Conservation (phyloP, 768 basidiomycete genomes). For the Lyophyllum semitale region DNA sequence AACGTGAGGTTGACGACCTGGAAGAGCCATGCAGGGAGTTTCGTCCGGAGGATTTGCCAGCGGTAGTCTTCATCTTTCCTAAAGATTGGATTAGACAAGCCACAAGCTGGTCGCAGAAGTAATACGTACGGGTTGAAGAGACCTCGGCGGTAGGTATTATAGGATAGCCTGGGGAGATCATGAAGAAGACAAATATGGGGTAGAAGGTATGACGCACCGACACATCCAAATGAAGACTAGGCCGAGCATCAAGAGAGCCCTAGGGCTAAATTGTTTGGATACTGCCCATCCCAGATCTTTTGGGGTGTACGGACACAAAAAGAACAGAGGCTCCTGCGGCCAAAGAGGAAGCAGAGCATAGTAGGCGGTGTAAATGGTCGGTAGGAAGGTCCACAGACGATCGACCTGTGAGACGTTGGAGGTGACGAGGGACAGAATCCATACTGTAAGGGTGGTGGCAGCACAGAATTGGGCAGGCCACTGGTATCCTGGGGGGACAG, state of each 20-base stretch:
- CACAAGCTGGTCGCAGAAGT: neutral
- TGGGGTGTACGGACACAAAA: constrained; percentile 59
- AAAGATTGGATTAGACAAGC: constrained; percentile 1
- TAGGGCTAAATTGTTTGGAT: constrained; percentile 59
- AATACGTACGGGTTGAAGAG: constrained; percentile 66
- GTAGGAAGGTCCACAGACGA: constrained; percentile 78
- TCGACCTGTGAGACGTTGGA: constrained; percentile 89
- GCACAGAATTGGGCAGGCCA: constrained; percentile 70
- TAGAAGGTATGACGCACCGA: constrained; percentile 35
- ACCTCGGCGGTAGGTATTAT: constrained; percentile 85
- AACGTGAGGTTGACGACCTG: constrained; percentile 57
- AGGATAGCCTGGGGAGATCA: constrained; percentile 52
- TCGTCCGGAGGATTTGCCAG: constrained; percentile 75
- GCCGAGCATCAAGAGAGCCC: constrained; percentile 74
- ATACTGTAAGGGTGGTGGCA: constrained; percentile 48
- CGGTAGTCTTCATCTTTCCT: constrained; percentile 91
- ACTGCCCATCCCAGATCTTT: constrained; percentile 39
- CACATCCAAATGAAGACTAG: constrained; percentile 71
- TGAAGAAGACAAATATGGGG: constrained; percentile 9
- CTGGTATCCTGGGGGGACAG: constrained; percentile 40
- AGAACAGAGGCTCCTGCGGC: constrained; percentile 39
- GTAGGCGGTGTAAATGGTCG: constrained; percentile 80
- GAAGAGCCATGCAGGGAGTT: constrained; percentile 46
- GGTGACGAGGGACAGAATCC: constrained; percentile 64
- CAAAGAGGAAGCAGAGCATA: constrained; percentile 76